Evolutionary conservation across 148 eudicot genomes (phyloP).

Genomic region (Rhododendron henanense): DNA sequence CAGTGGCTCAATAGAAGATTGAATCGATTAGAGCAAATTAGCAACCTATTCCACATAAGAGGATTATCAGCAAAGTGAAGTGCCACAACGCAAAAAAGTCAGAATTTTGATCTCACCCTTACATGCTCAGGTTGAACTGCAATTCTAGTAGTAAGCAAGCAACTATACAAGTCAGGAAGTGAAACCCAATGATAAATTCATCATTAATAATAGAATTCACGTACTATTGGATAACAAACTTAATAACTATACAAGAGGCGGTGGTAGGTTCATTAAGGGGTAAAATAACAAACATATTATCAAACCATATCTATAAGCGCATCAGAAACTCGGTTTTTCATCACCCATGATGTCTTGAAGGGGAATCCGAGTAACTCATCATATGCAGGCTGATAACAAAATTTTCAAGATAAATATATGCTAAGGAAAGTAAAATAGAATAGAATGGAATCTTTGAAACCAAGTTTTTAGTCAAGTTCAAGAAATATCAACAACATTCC

Average conservation of each 20-base stretch:
- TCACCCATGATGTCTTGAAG: slow-evolving; percentile 88
- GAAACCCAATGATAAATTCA: neutral
- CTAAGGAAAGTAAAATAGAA: neutral
- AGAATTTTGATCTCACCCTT: neutral
- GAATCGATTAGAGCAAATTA: neutral
- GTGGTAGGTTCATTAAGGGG: neutral
- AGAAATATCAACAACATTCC: neutral
- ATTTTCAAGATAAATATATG: neutral
- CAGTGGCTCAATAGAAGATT: neutral
- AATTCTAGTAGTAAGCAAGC: neutral
- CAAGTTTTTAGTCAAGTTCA: neutral
- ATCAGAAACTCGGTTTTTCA: slow-evolving; percentile 56
- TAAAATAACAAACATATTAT: neutral
- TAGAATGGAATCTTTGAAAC: neutral
- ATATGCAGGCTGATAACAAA: slow-evolving; percentile 31
- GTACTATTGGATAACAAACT: too few relatives aligned
- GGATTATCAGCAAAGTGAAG: neutral
- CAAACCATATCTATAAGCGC: neutral
- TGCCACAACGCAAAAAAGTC: neutral
- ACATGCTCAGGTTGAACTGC: neutral
- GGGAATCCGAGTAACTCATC: slow-evolving; percentile 96
- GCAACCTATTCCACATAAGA: neutral
- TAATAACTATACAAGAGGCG: too few relatives aligned
- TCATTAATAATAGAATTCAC: neutral
- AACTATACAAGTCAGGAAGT: neutral